These are phyloP conservation scores for Coniochaeta prunicola DNA, from an alignment of 2,329 filamentous ascomycete genomes.

Conservation along the genomic window DNA sequence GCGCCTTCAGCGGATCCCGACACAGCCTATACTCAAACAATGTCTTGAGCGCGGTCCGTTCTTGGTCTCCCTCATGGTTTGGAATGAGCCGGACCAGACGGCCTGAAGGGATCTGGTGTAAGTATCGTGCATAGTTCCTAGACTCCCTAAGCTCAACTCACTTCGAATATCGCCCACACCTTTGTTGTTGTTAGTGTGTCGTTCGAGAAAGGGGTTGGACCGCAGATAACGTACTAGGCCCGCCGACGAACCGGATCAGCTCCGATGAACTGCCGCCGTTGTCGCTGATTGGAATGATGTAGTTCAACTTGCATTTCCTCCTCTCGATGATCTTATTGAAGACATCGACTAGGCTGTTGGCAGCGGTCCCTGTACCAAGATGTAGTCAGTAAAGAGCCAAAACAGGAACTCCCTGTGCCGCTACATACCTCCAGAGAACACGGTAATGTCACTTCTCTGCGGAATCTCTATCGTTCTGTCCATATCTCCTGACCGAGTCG, in stretches of 20 bases:
- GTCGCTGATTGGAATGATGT: conserved; percentile 92
- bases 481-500: neutral
- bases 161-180: conserved; percentile 66
- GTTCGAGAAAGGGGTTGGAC: neutral
- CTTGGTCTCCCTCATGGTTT: conserved; percentile 48
- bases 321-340: conserved; percentile 62
- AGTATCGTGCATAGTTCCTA: neutral
- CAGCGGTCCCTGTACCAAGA: conserved; percentile 73
- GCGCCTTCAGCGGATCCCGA: conserved; percentile 50
- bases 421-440: conserved; percentile 18
- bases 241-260: conserved; percentile 88
- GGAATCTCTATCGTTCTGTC: neutral
- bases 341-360: conserved; percentile 87
- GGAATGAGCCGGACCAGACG: conserved; percentile 89
- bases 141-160: conserved; percentile 27
- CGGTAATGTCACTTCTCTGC: conserved; percentile 12
- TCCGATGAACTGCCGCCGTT: conserved; percentile 94
- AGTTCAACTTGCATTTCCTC: conserved; percentile 63
- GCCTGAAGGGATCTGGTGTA: conserved; percentile 42
- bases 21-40: conserved; percentile 86
- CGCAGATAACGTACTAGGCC: conserved; percentile 61
- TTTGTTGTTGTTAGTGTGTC: conserved; percentile 6
- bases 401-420: neutral
- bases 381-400: neutral
- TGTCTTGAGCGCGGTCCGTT: conserved; percentile 67